Base-by-base conservation (phyloP, 208 protist genomes). In the Tetramitus jugosus region DNA sequence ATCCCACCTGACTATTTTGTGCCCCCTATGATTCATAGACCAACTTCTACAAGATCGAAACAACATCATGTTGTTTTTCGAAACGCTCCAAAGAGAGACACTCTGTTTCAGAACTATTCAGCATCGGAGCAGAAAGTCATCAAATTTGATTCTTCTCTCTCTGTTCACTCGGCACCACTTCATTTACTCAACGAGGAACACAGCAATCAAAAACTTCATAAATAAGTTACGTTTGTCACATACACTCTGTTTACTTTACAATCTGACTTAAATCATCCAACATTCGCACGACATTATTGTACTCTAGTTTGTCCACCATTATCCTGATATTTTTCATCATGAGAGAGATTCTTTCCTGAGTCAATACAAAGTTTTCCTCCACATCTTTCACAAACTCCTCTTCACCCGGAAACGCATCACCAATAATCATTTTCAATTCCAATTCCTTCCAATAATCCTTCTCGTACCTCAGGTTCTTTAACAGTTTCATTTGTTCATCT, bases 381-480 rank as follows among this genome's bases (percentile, higher is more conserved):
- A 43, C 7, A 67, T 76, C 71, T 13, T 37, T 13, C 2, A 14
- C 23, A 26, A 76, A 39, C 0, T 43, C 71, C 26, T 76, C 71
- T 26, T 29, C 52, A 17, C 52, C 42, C 8, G 52, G 8, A 45
- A 76, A 43, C 43, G 43, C 71, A 17, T 49, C 39, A 31, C 71
- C 71, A 65, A 76, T 29, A n/a, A 76, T 31, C 37, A 45, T 53
- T n/a, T 76, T 76, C 39, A 76, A 45, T 65, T 76, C 71, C 26
- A 76, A 42, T 45, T 76, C 56, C 17, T 61, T 65, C 71, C 71
- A 76, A 45, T 76, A 65, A 52, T 76, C 35, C 33, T 76, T 76
- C 43, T 61, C 53, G 35, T 76, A 67, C 23, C 35, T 53, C 8
- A 76, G 10, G 13, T 40, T 31, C 43, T 65, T 61, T 45, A 76